Base-by-base conservation (phyloP, 2,329 filamentous ascomycete species). In the Dactylellina drechsleri region DNA sequence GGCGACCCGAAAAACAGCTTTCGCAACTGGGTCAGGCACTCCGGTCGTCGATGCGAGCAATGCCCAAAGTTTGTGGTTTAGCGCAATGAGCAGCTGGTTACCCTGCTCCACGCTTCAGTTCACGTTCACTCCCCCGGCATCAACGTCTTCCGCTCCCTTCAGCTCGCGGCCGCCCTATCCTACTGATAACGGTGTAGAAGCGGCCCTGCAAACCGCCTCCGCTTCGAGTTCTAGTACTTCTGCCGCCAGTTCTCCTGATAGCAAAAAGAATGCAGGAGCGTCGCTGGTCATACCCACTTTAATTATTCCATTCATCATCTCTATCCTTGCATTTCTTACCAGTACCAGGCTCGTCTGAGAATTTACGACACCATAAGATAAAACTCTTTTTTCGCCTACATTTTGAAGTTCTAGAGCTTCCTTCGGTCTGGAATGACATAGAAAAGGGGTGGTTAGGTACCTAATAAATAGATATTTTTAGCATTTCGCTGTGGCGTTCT, bases 31-130 rank as follows among this genome's bases (percentile, higher is more conserved):
- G 4, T 50, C 70, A 5, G 70, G 62, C 20, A 74, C 62, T 36
- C 71, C 57, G 23, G 59, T 75, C 3, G 45, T 56, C 0, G 71
- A 75, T 40, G 71, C 71, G 4, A 18, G 16, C 8, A 75, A 75
- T 20, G 71, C 71, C 13, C 71, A 75, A 50, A 68, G 45, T 54
- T 59, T 75, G 23, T 75, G 71, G 71, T 59, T 68, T 28, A 62
- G 28, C 20, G 71, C 71, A 4, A 53, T 75, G 71, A 75, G 71
- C 47, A 75, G 52, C 15, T 75, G 71, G 71, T 31, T 75, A 10
- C 71, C 71, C 4, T 75, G 71, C 31, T 58, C 64, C 4, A 68
- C 71, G 4, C 26, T 68, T 2, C 26, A 47, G 16, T 75, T 64
- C 45, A 56, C 65, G 12, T 59, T 57, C 40, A 36, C 50, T 4